A percentile compares a stretch with the other conserved stretches of the same genome.
Evolutionary conservation across 192 early-diverging fungal genomes (phyloP).

Genomic region (Backusella tarrabulga): DNA sequence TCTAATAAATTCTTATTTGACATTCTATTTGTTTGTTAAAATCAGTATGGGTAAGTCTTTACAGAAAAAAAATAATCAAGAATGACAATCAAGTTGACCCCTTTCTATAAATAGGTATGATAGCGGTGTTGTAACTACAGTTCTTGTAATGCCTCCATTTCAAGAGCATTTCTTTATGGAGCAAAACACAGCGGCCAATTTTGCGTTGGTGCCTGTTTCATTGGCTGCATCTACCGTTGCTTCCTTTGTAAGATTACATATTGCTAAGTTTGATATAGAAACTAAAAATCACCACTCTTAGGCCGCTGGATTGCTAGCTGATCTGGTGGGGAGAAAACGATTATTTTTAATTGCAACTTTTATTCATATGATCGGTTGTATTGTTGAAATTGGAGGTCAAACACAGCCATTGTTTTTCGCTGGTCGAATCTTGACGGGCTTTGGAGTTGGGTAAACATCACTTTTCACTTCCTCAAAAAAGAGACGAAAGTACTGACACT

Average conservation of each 20-base stretch:
- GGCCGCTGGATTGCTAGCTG: constrained; percentile 48
- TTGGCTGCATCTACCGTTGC: constrained; percentile 44
- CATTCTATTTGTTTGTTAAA: neutral
- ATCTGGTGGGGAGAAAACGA: constrained; percentile 39
- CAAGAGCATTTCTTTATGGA: neutral
- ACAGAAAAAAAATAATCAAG: neutral
- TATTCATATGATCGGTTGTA: constrained; percentile 46
- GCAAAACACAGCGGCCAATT: neutral
- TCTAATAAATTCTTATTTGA: too few relatives aligned
- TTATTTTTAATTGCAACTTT: constrained; percentile 42
- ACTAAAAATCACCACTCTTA: constrained; percentile 21
- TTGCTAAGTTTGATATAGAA: too few relatives aligned
- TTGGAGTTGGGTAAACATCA: constrained; percentile 48
- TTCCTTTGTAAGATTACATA: constrained; percentile 49
- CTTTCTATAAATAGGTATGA: constrained; percentile 19
- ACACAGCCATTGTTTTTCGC: constrained; percentile 40
- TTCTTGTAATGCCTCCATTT: constrained; percentile 24
- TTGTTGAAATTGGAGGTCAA: constrained; percentile 44
- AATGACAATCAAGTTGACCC: neutral
- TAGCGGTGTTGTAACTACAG: constrained; percentile 20
- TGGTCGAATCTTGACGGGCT: constrained; percentile 51
- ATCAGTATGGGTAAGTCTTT: constrained; percentile 18
- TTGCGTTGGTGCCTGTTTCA: constrained; percentile 18
- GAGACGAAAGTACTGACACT: neutral
- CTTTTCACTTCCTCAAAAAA: neutral